phyloP scores from a whole-genome alignment of 768 basidiomycete genomes.

The Crassisporium funariophilum region DNA sequence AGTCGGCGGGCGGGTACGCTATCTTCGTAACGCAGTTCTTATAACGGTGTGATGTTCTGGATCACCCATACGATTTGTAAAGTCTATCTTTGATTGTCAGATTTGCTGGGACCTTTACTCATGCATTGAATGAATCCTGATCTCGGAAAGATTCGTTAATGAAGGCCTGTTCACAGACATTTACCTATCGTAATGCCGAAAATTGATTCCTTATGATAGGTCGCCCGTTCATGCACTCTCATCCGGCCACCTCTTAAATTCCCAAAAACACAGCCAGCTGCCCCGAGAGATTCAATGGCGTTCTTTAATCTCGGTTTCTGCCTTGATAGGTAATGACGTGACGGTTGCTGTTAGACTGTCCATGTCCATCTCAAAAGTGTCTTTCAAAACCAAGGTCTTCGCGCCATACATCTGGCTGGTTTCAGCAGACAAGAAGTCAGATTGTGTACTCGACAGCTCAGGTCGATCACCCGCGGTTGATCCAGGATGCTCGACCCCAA shows the following conservation, averaged over 20 bases:
- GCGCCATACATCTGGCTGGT: slow-evolving; percentile 6
- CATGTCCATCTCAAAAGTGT: slow-evolving; percentile 1
- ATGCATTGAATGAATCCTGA: too few relatives aligned
- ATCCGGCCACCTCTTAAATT: too few relatives aligned
- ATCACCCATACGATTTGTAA: neutral
- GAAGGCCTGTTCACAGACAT: too few relatives aligned
- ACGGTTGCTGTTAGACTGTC: slow-evolving; percentile 9
- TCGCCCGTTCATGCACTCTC: too few relatives aligned
- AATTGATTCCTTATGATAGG: too few relatives aligned
- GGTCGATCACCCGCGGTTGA: slow-evolving; percentile 23
- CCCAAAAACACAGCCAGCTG: neutral
- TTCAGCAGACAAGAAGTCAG: slow-evolving; percentile 1
- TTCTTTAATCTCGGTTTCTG: slow-evolving; percentile 3
- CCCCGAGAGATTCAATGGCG: neutral
- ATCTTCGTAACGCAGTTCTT: slow-evolving; percentile 5
- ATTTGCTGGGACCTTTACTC: too few relatives aligned
- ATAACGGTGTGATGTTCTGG: slow-evolving; percentile 11
- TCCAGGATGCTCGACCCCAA: slow-evolving; percentile 11
- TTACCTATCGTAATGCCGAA: too few relatives aligned
- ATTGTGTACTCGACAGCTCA: slow-evolving; percentile 6
- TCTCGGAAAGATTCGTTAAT: too few relatives aligned
- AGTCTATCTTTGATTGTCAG: too few relatives aligned
- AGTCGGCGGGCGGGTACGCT: slow-evolving; percentile 2
- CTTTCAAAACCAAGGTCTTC: neutral
- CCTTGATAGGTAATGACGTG: slow-evolving; percentile 8